Conservation (phyloP, 495 filamentous ascomycete species). For the Neurospora sp. region DNA sequence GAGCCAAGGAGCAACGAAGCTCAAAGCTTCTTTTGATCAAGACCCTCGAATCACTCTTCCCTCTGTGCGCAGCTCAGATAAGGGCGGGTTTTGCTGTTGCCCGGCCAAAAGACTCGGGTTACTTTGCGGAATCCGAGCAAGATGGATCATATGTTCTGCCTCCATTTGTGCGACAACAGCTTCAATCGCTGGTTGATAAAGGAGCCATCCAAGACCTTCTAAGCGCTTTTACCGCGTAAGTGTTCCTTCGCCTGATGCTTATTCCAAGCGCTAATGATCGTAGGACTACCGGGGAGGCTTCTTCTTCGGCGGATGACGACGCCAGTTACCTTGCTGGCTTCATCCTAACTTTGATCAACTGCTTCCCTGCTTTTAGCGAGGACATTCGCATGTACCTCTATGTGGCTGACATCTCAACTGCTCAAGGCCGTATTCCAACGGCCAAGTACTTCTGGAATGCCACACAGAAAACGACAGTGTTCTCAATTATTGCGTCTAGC, state of each 20-base stretch:
- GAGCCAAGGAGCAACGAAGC: slow-evolving; percentile 23
- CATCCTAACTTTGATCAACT: slow-evolving; percentile 71
- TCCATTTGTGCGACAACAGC: slow-evolving; percentile 20
- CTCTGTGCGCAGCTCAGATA: slow-evolving; percentile 15
- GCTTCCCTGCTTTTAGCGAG: slow-evolving; percentile 73
- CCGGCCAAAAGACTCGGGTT: slow-evolving; percentile 1
- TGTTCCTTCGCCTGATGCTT: slow-evolving; percentile 4
- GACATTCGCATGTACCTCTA: slow-evolving; percentile 97
- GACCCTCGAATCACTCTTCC: slow-evolving; percentile 17
- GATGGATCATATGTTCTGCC: slow-evolving; percentile 10
- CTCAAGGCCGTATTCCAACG: slow-evolving; percentile 45
- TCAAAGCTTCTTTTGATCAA: slow-evolving; percentile 11
- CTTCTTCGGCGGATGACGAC: slow-evolving; percentile 38
- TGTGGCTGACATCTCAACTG: slow-evolving; percentile 57
- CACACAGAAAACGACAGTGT: slow-evolving; percentile 55
- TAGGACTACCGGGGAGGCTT: slow-evolving; percentile 18
- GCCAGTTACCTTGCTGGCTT: slow-evolving; percentile 75
- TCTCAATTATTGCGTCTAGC: slow-evolving; percentile 45
- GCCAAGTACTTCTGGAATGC: slow-evolving; percentile 87
- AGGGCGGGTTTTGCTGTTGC: slow-evolving; percentile 7
- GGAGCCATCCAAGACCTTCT: slow-evolving; percentile 31
- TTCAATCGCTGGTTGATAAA: slow-evolving; percentile 27
- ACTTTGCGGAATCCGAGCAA: slow-evolving; percentile 5
- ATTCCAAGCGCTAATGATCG: slow-evolving; percentile 9
- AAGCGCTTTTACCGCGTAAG: slow-evolving; percentile 29